phyloP scores from a whole-genome alignment of 768 basidiomycete species.

The Pholiota microspora region DNA sequence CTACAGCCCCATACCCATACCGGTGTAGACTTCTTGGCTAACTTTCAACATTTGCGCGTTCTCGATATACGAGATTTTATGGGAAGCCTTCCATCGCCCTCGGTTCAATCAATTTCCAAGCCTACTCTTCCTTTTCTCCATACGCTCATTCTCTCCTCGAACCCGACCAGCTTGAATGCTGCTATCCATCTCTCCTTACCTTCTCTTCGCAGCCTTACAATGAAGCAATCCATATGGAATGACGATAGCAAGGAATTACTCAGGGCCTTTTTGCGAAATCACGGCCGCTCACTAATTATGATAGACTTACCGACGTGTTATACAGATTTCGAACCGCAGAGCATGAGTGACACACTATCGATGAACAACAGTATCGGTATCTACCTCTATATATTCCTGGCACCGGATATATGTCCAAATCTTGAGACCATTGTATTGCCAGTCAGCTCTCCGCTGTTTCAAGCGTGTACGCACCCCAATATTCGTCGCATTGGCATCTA shows the following conservation, averaged over 20 bases:
- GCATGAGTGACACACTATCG: slow-evolving; percentile 19
- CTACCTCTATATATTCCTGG: slow-evolving; percentile 42
- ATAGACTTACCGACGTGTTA: slow-evolving; percentile 40
- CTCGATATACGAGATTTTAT: slow-evolving; percentile 46
- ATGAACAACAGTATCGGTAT: slow-evolving; percentile 29
- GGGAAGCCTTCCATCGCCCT: slow-evolving; percentile 22
- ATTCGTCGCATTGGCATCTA: slow-evolving; percentile 49
- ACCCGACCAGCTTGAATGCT: slow-evolving; percentile 31
- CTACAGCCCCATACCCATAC: slow-evolving; percentile 21
- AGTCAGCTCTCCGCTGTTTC: slow-evolving; percentile 29
- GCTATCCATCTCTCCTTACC: slow-evolving; percentile 42
- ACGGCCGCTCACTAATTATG: slow-evolving; percentile 36
- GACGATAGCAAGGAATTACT: slow-evolving; percentile 23
- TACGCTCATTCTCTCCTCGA: slow-evolving; percentile 42
- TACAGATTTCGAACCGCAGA: slow-evolving; percentile 31
- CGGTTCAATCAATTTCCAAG: slow-evolving; percentile 12
- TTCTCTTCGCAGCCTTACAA: slow-evolving; percentile 37
- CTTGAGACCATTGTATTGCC: slow-evolving; percentile 43
- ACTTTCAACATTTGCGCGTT: slow-evolving; percentile 40
- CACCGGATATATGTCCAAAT: slow-evolving; percentile 40
- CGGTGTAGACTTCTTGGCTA: slow-evolving; percentile 34
- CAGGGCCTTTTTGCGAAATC: slow-evolving; percentile 35
- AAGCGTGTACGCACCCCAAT: slow-evolving; percentile 27
- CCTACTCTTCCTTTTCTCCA: slow-evolving; percentile 40
- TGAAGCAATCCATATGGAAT: slow-evolving; percentile 30